A percentile compares a stretch with the other conserved stretches of the same genome.
Conservation (phyloP, 345 rosid species). For the Eucalyptus erythrocorys region DNA sequence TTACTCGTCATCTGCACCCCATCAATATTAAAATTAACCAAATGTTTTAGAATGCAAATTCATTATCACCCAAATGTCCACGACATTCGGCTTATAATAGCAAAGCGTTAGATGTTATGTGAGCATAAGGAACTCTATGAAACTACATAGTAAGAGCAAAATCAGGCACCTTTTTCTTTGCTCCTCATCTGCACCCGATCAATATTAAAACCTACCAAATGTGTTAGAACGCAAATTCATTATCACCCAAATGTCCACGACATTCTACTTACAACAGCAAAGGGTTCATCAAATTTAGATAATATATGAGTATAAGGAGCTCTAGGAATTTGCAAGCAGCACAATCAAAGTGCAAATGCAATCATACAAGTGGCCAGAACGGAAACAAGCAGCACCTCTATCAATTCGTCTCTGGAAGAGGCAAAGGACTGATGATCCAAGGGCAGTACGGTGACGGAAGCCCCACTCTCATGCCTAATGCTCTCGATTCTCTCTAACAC, state of each 20-base stretch:
- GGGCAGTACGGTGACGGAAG: constrained; percentile 25
- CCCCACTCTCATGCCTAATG: constrained; percentile 42
- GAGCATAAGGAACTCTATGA: background rate
- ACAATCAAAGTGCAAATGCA: background rate
- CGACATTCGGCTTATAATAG: background rate
- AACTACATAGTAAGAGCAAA: background rate
- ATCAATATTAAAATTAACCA: background rate
- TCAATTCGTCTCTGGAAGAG: constrained; percentile 41
- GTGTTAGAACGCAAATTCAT: background rate
- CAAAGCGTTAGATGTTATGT: background rate
- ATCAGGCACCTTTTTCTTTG: background rate
- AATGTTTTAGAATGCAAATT: background rate
- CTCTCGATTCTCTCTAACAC: constrained; percentile 52
- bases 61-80: background rate
- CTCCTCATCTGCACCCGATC: background rate
- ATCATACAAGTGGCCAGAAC: background rate
- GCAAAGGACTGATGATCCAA: constrained; percentile 49
- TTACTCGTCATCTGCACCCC: background rate
- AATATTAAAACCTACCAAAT: background rate
- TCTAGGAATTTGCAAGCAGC: background rate
- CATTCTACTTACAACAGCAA: background rate
- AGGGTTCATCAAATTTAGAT: background rate
- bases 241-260: background rate
- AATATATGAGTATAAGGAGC: background rate
- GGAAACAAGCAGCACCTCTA: constrained; percentile 24